phyloP scores from a whole-genome alignment of 2,329 filamentous ascomycete genomes.

The Paecilomyces dactylethromorphus region DNA sequence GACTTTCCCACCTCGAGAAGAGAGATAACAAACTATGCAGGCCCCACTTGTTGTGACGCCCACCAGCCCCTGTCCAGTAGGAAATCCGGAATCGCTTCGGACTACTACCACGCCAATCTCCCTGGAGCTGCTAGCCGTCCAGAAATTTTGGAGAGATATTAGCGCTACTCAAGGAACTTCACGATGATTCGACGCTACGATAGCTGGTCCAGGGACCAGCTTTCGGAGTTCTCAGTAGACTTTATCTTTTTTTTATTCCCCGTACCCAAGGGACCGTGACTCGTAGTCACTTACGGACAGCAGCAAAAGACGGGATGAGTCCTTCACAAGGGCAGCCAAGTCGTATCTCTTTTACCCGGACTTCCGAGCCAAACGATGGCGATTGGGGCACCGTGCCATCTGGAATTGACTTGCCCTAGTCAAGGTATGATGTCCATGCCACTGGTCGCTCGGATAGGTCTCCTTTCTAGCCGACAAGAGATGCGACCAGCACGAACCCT shows the following conservation, averaged over 20 bases:
- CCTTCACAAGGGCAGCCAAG: neutral
- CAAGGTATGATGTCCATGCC: neutral
- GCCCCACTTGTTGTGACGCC: neutral
- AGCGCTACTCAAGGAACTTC: neutral
- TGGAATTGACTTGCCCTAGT: neutral
- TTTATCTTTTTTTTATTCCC: neutral
- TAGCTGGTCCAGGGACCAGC: neutral
- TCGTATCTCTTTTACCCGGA: neutral
- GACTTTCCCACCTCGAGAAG: neutral
- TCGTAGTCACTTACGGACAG: neutral
- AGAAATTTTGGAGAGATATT: neutral
- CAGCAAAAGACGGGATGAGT: neutral
- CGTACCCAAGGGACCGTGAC: neutral
- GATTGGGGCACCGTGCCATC: neutral
- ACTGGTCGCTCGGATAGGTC: neutral
- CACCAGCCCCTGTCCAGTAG: neutral
- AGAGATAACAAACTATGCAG: neutral
- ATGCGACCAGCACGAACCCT: neutral
- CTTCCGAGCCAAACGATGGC: neutral
- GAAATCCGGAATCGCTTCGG: neutral
- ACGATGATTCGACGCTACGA: neutral
- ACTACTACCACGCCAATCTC: neutral
- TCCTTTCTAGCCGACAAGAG: neutral
- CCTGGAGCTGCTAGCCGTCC: neutral
- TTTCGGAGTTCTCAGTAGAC: neutral